A percentile compares a stretch with the other conserved stretches of the same genome.
Conservation (phyloP, 2,329 filamentous ascomycete species). For the Thielaviopsis populi region DNA sequence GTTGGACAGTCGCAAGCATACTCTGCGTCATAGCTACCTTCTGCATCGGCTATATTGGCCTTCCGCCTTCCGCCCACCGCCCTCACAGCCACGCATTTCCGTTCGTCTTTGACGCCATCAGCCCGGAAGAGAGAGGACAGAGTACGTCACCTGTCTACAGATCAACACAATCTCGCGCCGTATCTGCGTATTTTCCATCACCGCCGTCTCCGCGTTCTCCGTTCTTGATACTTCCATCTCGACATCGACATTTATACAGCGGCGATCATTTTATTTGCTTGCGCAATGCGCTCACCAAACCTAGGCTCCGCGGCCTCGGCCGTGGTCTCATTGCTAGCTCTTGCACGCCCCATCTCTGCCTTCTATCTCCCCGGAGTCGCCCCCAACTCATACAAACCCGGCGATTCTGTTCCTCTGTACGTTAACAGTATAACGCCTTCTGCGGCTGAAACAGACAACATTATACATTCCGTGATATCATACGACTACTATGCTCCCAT, state of each 20-base stretch:
- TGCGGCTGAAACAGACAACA: conserved; percentile 58
- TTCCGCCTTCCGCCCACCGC: neutral
- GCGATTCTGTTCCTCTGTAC: conserved; percentile 67
- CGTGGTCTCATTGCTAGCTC: conserved; percentile 34
- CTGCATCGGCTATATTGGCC: neutral
- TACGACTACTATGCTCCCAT: conserved; percentile 89
- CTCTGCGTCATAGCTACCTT: neutral
- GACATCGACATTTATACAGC: neutral
- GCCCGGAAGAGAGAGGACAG: neutral
- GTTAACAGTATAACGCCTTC: conserved; percentile 89
- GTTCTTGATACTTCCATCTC: neutral
- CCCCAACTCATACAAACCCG: conserved; percentile 74
- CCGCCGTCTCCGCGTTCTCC: neutral
- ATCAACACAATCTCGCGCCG: neutral
- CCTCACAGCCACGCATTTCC: conserved; percentile 7
- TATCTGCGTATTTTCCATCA: neutral
- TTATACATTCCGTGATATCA: conserved; percentile 80
- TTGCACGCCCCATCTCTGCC: conserved; percentile 45
- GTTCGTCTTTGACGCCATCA: neutral
- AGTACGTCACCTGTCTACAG: conserved; percentile 6
- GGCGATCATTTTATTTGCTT: neutral
- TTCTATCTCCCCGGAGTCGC: conserved; percentile 97
- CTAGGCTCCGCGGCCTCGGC: conserved; percentile 25
- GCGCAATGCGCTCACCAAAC: conserved; percentile 14
- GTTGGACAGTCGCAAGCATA: neutral